These are phyloP conservation scores for Smittium mucronatum DNA, from an alignment of 371 early-diverging fungal genomes.

Conservation along the genomic window DNA sequence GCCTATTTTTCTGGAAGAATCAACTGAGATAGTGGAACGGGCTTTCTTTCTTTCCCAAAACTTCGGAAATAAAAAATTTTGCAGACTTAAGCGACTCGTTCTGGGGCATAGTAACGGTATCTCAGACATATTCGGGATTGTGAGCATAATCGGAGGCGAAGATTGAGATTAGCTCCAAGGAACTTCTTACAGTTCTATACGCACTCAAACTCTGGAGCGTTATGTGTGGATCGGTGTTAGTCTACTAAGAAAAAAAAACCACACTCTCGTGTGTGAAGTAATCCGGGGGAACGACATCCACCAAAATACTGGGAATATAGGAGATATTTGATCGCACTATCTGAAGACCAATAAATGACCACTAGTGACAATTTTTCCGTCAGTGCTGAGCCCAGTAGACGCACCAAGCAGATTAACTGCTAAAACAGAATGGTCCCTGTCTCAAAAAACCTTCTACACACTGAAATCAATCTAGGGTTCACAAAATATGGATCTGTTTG, in stretches of 20 bases:
- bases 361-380: not conserved
- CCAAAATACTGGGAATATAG: not conserved
- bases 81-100: not conserved
- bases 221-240: not conserved
- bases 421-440: conserved; percentile 10
- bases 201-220: not conserved
- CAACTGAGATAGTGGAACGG: not conserved
- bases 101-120: not conserved
- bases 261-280: not conserved
- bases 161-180: not conserved
- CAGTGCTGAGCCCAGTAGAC: not conserved
- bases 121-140: not conserved
- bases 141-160: not conserved
- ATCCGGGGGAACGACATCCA: not conserved
- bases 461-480: not conserved
- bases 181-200: not conserved
- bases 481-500: conserved; percentile 27
- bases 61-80: not conserved
- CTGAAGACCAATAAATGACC: not conserved
- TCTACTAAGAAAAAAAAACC: not conserved
- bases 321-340: not conserved
- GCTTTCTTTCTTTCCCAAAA: not conserved
- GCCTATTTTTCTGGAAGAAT: not conserved
- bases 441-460: not conserved
- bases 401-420: not conserved